These are phyloP conservation scores for Teunomyces tritomae DNA, from an alignment of 805 yeast species.

Conservation along the genomic window DNA sequence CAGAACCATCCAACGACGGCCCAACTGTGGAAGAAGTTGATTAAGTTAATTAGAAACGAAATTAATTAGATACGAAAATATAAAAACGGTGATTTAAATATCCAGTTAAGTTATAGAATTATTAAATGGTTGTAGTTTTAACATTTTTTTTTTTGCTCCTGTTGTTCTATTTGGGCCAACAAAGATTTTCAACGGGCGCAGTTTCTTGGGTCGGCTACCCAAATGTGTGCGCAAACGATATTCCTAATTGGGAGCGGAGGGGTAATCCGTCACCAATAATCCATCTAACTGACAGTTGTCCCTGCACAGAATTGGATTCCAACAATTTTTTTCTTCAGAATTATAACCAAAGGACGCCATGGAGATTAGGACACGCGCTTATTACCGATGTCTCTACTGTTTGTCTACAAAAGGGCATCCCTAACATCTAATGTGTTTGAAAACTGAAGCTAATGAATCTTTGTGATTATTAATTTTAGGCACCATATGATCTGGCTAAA, in stretches of 20 bases:
- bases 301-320: background rate
- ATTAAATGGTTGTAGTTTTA: too few species aligned
- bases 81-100: background rate
- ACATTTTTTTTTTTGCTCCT: too few species aligned
- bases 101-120: too few species aligned
- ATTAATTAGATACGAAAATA: slow-evolving; percentile 1
- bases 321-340: background rate
- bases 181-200: too few species aligned
- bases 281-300: background rate
- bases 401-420: too few species aligned
- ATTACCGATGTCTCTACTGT: too few species aligned
- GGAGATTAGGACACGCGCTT: background rate
- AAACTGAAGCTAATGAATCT: too few species aligned
- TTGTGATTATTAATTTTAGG: too few species aligned
- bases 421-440: too few species aligned
- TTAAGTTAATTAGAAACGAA: slow-evolving; percentile 21
- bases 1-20: slow-evolving; percentile 40
- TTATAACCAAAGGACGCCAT: too few species aligned
- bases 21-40: slow-evolving; percentile 57
- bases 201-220: background rate
- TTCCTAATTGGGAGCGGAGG: background rate
- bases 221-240: background rate
- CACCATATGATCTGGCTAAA: background rate
- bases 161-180: too few species aligned
- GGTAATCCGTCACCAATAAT: background rate